Conservation (phyloP, 2,329 filamentous ascomycete genomes). For the Beauveria asiatica region DNA sequence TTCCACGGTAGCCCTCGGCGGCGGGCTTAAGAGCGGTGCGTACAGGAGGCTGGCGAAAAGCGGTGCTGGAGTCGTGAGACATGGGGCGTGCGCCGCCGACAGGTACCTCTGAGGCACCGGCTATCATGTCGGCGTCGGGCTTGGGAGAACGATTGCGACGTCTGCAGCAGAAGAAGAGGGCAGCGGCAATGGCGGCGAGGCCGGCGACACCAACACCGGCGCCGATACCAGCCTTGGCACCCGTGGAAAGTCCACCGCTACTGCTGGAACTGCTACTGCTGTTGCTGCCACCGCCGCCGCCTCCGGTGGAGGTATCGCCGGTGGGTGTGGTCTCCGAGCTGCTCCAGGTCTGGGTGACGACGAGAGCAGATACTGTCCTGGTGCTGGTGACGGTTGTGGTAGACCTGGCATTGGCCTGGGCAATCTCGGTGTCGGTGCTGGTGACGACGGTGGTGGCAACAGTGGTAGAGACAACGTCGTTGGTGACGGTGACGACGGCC, state of each 20-base stretch:
- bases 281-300: constrained; percentile 13
- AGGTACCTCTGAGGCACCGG: constrained; percentile 35
- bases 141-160: constrained; percentile 23
- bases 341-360: constrained; percentile 22
- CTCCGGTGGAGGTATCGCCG: not conserved
- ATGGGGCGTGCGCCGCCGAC: constrained; percentile 27
- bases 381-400: constrained; percentile 31
- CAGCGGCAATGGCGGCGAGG: constrained; percentile 23
- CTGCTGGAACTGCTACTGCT: not conserved
- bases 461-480: constrained; percentile 24
- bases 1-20: constrained; percentile 31
- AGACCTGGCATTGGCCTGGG: constrained; percentile 26
- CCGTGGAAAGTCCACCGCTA: constrained; percentile 28
- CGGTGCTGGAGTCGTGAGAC: constrained; percentile 20
- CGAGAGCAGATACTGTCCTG: constrained; percentile 15
- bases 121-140: constrained; percentile 30
- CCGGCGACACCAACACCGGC: constrained; percentile 30
- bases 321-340: constrained; percentile 21
- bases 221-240: constrained; percentile 37
- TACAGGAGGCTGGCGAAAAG: constrained; percentile 19
- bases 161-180: constrained; percentile 23
- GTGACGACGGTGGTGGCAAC: constrained; percentile 22
- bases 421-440: constrained; percentile 25
- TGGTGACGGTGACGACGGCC: constrained; percentile 21
- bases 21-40: constrained; percentile 19